Conservation (phyloP, 108 stramenopile species). For the Aurantiochytrium sp. region DNA sequence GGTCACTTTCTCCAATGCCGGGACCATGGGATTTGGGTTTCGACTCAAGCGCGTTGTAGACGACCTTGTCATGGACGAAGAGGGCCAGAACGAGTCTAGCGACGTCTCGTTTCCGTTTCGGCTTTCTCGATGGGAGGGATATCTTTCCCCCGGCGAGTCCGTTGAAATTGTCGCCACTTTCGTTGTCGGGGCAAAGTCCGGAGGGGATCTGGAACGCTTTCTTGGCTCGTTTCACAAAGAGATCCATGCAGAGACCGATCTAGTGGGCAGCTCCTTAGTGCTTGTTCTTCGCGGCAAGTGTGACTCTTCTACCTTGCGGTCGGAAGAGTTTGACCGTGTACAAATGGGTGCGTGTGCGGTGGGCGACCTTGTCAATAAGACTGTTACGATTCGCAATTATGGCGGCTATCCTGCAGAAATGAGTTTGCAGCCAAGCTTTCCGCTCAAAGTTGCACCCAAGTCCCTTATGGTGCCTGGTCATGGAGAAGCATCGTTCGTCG, state of each 20-base stretch:
- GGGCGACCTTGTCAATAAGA: neutral
- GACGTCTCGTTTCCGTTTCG: neutral
- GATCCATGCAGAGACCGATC: neutral
- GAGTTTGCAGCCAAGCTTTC: neutral
- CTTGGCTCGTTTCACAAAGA: neutral
- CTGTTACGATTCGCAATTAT: neutral
- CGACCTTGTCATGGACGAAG: neutral
- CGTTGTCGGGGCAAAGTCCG: neutral
- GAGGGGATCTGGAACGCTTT: neutral
- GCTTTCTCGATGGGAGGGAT: neutral
- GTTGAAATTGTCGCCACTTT: neutral
- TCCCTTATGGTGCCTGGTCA: neutral
- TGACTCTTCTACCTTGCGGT: neutral
- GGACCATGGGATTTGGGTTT: neutral
- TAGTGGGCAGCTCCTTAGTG: neutral
- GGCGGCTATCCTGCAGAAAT: neutral
- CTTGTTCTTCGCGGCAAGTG: neutral
- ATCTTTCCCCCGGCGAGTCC: neutral
- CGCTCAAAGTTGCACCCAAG: neutral
- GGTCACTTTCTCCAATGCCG: neutral
- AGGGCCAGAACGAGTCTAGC: neutral
- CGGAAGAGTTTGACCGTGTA: neutral
- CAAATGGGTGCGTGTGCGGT: neutral
- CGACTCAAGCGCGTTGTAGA: neutral
- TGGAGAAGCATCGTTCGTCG: neutral